Evolutionary conservation across 2,329 filamentous ascomycete species (phyloP), one percentile per base, ranked within the genome.

Genomic region (Trichoderma lentiforme): DNA sequence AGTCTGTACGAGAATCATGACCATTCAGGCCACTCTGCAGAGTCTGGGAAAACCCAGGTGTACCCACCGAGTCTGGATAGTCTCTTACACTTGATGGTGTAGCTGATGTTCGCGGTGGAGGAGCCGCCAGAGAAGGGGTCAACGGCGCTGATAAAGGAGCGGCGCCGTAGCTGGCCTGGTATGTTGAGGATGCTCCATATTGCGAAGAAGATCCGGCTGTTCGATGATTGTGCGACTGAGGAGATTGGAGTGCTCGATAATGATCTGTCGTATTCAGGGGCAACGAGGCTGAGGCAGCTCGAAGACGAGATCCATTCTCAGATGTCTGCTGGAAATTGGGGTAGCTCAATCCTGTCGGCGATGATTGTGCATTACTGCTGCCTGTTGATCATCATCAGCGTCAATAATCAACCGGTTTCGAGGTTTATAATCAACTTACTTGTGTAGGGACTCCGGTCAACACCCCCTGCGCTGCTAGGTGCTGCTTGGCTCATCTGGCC

Each of bases 381-480:
- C 53, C 66, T 60, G 9, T 34, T 26, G 24, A 32, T 7, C 11
- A 28, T n/a, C 15, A n/a, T 69, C 21, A 69, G 66, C 57, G 11
- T 61, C 56, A 24, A n/a, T 7, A 3, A 9, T 60, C n/a, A 4
- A 21, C 21, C 9, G 15, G 61, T 34, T 15, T 32, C 47, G 9
- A 26, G 66, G 63, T 26, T 57, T 28, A 39, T 5, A 24, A 21
- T 9, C 34, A 24, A 65, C 84, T 81, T 81, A 89, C 87, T 82
- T 73, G 86, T 83, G 78, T 88, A 90, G 26, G 83, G 82, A 76
- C 82, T 82, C 36, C 84, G 82, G 70, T 89, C 87, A 75, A 88
- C 88, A 53, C 83, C 82, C 9, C 84, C 78, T 72, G 82, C 82
- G 65, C 82, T 80, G 32, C 83, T 77, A 28, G 78, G 82, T 24